Evolutionary conservation across 2,329 filamentous ascomycete species (phyloP).

Genomic region (Gremmenia infestans): DNA sequence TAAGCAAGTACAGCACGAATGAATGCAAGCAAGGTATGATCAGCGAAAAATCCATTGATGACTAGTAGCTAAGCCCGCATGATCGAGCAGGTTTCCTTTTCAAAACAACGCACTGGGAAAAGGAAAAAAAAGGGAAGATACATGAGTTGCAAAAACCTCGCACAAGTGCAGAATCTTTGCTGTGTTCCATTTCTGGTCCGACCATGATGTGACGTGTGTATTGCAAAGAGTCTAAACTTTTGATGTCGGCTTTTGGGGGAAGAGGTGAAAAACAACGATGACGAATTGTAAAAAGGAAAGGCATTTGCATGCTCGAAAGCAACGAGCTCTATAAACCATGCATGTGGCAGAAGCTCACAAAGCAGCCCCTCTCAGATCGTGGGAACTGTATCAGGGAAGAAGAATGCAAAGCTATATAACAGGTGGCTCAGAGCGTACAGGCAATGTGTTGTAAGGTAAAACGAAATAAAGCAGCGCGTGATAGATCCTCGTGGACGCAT

Average conservation of each 20-base stretch:
- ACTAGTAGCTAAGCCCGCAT: slow-evolving; percentile 1
- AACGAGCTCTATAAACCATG: background rate
- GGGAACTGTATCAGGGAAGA: slow-evolving; percentile 2
- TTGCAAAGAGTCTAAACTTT: slow-evolving; percentile 27
- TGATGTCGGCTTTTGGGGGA: slow-evolving; percentile 14
- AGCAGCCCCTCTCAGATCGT: background rate
- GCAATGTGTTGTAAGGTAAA: slow-evolving; percentile 14
- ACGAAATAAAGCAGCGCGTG: slow-evolving; percentile 21
- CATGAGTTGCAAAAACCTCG: slow-evolving; percentile 16
- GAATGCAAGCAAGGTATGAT: background rate
- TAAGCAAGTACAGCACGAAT: slow-evolving; percentile 1
- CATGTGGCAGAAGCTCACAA: background rate
- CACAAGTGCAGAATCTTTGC: slow-evolving; percentile 20
- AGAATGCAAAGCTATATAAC: slow-evolving; percentile 18
- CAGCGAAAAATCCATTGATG: slow-evolving; percentile 1
- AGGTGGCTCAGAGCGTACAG: slow-evolving; percentile 22
- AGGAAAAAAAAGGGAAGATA: slow-evolving; percentile 6
- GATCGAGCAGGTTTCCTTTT: slow-evolving; percentile 1
- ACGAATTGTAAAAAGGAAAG: slow-evolving; percentile 2
- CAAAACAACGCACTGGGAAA: background rate
- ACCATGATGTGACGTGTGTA: slow-evolving; percentile 5
- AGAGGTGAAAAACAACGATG: slow-evolving; percentile 16
- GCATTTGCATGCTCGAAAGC: slow-evolving; percentile 2
- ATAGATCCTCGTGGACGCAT: slow-evolving; percentile 33
- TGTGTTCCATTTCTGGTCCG: background rate